Evolutionary conservation across 176 grass and related monocot genomes (phyloP), one percentile per base, ranked within the genome.

Genomic region (Otatea glauca): DNA sequence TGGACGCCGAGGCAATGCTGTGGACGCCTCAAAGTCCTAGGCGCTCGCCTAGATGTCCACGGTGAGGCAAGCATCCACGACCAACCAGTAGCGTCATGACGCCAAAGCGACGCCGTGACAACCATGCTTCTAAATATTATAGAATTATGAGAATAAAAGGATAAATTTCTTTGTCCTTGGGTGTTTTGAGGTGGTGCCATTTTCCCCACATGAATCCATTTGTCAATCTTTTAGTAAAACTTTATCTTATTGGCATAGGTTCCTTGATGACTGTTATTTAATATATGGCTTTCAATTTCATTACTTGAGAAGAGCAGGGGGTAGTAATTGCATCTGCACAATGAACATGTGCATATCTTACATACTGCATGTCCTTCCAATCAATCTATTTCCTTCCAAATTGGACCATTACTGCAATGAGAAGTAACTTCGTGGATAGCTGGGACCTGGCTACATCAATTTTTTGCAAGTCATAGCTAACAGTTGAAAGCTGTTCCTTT

Each of bases 151-250:
- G 29, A 76, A 53, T 79, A 79, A 55, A 55, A 51, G 34, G 65
- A 41, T 79, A 77, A 21, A 48, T 56, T 67, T 27, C 4, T 63
- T 50, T 71, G 47, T 74, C 38, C 69, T 79, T 37, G 37, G 25
- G 44, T 75, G 39, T 84, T 88, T 67, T 43, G 20, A 56, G 48
- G 70, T 20, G 47, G 70, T 84, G 43, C 62, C 20, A 42, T 65
- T 42, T 75, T 56, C 23, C 9, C 17, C 14, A 60, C 32, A 51
- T 44, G 54, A 32, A 47, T 62, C 43, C 7, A 21, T 50, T 70
- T 76, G 17, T 53, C 34, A 50, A 6, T 37, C 39, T 18, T 44
- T 74, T 41, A 35, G 29, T 38, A 38, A 51, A 37, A 37, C 35
- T 34, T 50, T 63, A 16, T 68, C 17, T 63, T 41, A 68, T 42